These are phyloP conservation scores for Cronartium quercuum DNA, from an alignment of 1,284 basidiomycete species.

Conservation along the genomic window DNA sequence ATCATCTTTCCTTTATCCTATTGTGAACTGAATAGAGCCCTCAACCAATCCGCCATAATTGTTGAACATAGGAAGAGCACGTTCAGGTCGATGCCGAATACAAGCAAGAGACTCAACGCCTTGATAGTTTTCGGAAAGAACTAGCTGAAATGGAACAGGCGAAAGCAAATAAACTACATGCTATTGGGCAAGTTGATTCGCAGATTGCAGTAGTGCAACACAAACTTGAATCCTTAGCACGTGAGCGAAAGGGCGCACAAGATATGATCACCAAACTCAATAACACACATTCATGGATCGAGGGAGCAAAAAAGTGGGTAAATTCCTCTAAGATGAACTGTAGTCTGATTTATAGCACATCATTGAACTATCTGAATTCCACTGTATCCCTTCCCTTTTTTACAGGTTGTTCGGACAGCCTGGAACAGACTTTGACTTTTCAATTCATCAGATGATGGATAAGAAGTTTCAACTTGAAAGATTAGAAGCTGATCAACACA, in stretches of 20 bases:
- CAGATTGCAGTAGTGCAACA: slow-evolving; percentile 59
- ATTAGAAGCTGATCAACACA: slow-evolving; percentile 71
- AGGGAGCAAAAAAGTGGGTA: slow-evolving; percentile 71
- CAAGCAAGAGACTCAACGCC: slow-evolving; percentile 72
- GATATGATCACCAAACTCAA: slow-evolving; percentile 57
- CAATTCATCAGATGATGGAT: slow-evolving; percentile 61
- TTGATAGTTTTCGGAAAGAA: slow-evolving; percentile 81
- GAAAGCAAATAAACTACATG: slow-evolving; percentile 73
- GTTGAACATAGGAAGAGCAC: slow-evolving; percentile 55
- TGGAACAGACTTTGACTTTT: slow-evolving; percentile 78
- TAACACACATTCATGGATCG: slow-evolving; percentile 80
- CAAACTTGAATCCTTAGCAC: slow-evolving; percentile 54
- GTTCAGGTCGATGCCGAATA: slow-evolving; percentile 67
- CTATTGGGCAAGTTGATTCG: slow-evolving; percentile 66
- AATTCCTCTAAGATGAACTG: neutral
- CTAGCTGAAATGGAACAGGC: slow-evolving; percentile 71
- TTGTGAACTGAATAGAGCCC: neutral
- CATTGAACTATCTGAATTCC: neutral
- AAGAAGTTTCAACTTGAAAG: slow-evolving; percentile 66
- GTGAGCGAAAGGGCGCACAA: slow-evolving; percentile 50
- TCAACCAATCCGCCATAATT: neutral
- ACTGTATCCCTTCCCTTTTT: neutral
- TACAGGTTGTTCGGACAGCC: slow-evolving; percentile 67
- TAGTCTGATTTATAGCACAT: neutral
- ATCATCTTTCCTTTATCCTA: neutral